phyloP scores from a whole-genome alignment of 495 filamentous ascomycete species.

The Ramalina intermedia region DNA sequence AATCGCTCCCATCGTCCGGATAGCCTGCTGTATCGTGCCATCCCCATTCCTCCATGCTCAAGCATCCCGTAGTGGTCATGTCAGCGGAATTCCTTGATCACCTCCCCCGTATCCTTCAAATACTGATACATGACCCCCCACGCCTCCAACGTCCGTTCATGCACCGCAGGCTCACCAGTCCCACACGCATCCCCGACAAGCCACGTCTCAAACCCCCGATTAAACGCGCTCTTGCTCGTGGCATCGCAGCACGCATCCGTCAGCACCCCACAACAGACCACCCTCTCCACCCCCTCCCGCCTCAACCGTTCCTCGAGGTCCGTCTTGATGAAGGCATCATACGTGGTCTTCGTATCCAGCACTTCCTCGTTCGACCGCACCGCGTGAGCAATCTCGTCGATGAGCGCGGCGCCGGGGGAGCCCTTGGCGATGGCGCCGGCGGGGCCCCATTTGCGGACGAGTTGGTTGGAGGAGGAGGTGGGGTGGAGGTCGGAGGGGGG shows the following conservation, averaged over 20 bases:
- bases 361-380: slow-evolving; percentile 6
- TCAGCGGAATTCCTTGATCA: slow-evolving; percentile 6
- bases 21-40: background rate
- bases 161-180: slow-evolving; percentile 19
- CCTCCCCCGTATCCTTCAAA: slow-evolving; percentile 19
- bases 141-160: slow-evolving; percentile 20
- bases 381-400: slow-evolving; percentile 16
- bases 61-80: background rate
- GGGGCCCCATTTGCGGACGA: slow-evolving; percentile 28
- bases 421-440: slow-evolving; percentile 19
- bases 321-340: slow-evolving; percentile 22
- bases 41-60: background rate
- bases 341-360: slow-evolving; percentile 20
- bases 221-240: slow-evolving; percentile 26
- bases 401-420: slow-evolving; percentile 20
- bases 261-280: slow-evolving; percentile 30
- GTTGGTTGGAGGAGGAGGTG: slow-evolving; percentile 24
- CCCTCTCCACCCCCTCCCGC: slow-evolving; percentile 11
- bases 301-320: slow-evolving; percentile 15
- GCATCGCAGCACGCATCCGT: slow-evolving; percentile 31
- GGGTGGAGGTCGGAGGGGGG: slow-evolving; percentile 19
- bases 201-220: slow-evolving; percentile 29
- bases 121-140: slow-evolving; percentile 25
- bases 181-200: slow-evolving; percentile 25
- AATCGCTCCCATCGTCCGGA: too few species aligned